Evolutionary conservation across 2,329 filamentous ascomycete genomes (phyloP).

Genomic region (Fusarium buxicola): DNA sequence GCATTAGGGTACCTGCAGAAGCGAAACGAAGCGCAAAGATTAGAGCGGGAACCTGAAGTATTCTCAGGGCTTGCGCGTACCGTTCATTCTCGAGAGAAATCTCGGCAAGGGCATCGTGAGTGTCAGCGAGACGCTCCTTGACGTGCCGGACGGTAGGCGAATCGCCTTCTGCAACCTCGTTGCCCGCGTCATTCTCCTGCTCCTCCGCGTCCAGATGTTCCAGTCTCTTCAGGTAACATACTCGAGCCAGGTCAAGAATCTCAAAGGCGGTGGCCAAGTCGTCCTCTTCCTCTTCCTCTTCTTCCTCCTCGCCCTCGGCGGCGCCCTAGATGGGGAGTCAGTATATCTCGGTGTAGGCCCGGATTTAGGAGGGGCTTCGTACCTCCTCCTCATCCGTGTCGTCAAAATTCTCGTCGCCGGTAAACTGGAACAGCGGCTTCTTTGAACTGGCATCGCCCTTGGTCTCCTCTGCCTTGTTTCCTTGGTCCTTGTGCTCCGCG

Average conservation of each 20-base stretch:
- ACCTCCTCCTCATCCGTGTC: slow-evolving; percentile 80
- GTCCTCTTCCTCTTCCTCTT: slow-evolving; percentile 73
- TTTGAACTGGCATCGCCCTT: slow-evolving; percentile 58
- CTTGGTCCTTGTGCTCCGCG: slow-evolving; percentile 58
- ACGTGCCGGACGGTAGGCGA: slow-evolving; percentile 65
- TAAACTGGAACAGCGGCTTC: slow-evolving; percentile 91
- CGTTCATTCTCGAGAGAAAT: slow-evolving; percentile 97
- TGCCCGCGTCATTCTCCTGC: slow-evolving; percentile 56
- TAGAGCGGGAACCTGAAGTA: slow-evolving; percentile 1
- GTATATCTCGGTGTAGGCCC: not conserved
- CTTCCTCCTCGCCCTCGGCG: slow-evolving; percentile 59
- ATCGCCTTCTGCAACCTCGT: slow-evolving; percentile 56
- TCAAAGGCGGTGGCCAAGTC: slow-evolving; percentile 85
- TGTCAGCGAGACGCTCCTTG: slow-evolving; percentile 90
- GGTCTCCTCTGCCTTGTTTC: slow-evolving; percentile 53
- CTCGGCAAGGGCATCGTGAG: slow-evolving; percentile 92
- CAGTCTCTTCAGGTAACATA: slow-evolving; percentile 70
- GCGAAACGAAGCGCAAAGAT: slow-evolving; percentile 24
- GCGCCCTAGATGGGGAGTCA: slow-evolving; percentile 36
- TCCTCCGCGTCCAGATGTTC: slow-evolving; percentile 52
- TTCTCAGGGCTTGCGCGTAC: slow-evolving; percentile 50
- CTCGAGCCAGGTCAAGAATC: slow-evolving; percentile 82
- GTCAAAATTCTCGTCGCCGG: slow-evolving; percentile 93
- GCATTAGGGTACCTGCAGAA: slow-evolving; percentile 78
- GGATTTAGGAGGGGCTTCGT: not conserved